Percentiles rank a stretch among this genome's conserved stretches.
phyloP scores from a whole-genome alignment of 1,284 basidiomycete species.

The Ustilago trichophora region DNA sequence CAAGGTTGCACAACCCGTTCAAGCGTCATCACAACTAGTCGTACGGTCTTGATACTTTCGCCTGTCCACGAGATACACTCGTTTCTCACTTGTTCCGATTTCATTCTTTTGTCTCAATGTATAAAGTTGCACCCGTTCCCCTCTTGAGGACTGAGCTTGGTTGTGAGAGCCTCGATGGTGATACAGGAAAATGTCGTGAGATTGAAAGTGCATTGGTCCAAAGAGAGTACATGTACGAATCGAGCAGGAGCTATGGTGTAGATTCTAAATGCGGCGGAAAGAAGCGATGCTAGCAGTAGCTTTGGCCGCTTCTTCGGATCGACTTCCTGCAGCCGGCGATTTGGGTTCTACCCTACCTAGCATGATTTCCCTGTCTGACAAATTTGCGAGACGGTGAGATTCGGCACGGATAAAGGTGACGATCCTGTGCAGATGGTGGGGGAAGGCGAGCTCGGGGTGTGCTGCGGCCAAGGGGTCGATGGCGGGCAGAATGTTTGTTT shows the following conservation, averaged over 20 bases:
- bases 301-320: constrained; percentile 18
- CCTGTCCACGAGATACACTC: too few species aligned
- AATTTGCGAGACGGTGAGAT: constrained; percentile 75
- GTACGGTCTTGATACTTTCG: too few species aligned
- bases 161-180: too few species aligned
- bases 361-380: constrained; percentile 78
- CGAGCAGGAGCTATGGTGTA: too few species aligned
- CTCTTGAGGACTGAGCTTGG: too few species aligned
- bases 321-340: constrained; percentile 1
- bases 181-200: too few species aligned
- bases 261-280: constrained; percentile 30
- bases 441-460: constrained; percentile 67
- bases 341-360: constrained; percentile 21
- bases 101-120: not conserved
- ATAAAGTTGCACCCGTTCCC: too few species aligned
- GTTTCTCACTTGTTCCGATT: not conserved
- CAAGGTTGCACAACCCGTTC: constrained; percentile 56
- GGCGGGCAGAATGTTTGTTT: constrained; percentile 18
- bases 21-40: constrained; percentile 41
- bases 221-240: too few species aligned
- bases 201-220: too few species aligned
- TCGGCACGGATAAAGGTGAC: constrained; percentile 83
- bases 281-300: constrained; percentile 39
- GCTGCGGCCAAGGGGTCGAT: constrained; percentile 39
- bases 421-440: constrained; percentile 76